Conservation (phyloP, 805 yeast species). For the Metschnikowia koreensis region DNA sequence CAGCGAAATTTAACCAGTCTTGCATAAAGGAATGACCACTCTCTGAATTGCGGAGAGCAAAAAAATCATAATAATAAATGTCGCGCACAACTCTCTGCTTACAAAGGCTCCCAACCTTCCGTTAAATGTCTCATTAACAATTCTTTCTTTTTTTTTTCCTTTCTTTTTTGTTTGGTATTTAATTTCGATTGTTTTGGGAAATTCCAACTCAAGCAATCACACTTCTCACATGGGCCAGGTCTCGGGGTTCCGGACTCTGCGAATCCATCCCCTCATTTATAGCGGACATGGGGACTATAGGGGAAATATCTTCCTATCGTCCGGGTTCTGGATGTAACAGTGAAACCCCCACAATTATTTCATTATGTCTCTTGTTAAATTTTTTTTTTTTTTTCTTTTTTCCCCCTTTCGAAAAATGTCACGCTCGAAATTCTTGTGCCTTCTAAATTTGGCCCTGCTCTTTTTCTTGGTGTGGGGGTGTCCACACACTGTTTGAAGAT, state of each 20-base stretch:
- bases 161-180: too few relatives aligned
- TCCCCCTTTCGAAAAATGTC: neutral
- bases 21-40: neutral
- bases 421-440: neutral
- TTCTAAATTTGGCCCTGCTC: neutral
- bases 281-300: neutral
- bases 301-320: neutral
- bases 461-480: neutral
- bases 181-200: neutral
- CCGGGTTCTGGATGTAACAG: neutral
- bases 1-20: neutral
- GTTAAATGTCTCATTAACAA: neutral
- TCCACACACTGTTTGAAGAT: too few relatives aligned
- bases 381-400: too few relatives aligned
- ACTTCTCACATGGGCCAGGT: neutral
- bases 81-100: neutral
- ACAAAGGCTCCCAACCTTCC: neutral
- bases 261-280: neutral
- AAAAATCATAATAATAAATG: neutral
- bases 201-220: neutral
- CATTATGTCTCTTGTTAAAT: neutral
- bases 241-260: neutral
- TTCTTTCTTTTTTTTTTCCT: neutral
- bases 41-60: constrained; percentile 1
- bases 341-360: neutral